These are phyloP conservation scores for Aspergillus hiratsukae DNA, from an alignment of 2,329 filamentous ascomycete species.

Conservation along the genomic window DNA sequence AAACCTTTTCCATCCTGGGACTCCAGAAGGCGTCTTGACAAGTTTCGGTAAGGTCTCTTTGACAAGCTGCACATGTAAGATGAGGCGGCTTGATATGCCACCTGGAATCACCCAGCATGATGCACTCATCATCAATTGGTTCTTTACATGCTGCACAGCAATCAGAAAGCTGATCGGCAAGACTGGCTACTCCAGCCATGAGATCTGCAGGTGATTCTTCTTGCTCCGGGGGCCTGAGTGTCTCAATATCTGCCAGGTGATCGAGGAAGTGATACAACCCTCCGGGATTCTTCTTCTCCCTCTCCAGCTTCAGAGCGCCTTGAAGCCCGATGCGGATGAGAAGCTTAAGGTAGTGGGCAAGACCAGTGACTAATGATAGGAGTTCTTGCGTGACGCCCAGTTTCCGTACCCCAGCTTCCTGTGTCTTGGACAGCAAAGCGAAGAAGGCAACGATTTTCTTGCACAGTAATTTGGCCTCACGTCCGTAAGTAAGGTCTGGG, in stretches of 20 bases:
- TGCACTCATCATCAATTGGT: conserved; percentile 92
- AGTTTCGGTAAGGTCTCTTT: conserved; percentile 64
- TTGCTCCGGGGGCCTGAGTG: conserved; percentile 58
- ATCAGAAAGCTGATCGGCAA: conserved; percentile 75
- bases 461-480: conserved; percentile 97
- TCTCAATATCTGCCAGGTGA: conserved; percentile 78
- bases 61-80: conserved; percentile 66
- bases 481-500: conserved; percentile 77
- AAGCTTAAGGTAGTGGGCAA: conserved; percentile 96
- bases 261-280: conserved; percentile 79
- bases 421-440: conserved; percentile 86
- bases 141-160: conserved; percentile 77
- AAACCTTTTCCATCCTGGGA: conserved; percentile 61
- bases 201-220: conserved; percentile 63
- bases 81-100: conserved; percentile 74
- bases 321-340: conserved; percentile 96
- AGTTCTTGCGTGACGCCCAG: conserved; percentile 95
- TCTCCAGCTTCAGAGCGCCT: conserved; percentile 84
- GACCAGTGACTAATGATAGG: conserved; percentile 91
- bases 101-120: conserved; percentile 66
- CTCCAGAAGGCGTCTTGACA: conserved; percentile 69
- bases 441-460: conserved; percentile 99
- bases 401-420: conserved; percentile 83
- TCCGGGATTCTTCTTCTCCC: conserved; percentile 68
- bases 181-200: conserved; percentile 59